Evolutionary conservation across 2,329 filamentous ascomycete genomes (phyloP).

Genomic region (Diaporthe longicolla): DNA sequence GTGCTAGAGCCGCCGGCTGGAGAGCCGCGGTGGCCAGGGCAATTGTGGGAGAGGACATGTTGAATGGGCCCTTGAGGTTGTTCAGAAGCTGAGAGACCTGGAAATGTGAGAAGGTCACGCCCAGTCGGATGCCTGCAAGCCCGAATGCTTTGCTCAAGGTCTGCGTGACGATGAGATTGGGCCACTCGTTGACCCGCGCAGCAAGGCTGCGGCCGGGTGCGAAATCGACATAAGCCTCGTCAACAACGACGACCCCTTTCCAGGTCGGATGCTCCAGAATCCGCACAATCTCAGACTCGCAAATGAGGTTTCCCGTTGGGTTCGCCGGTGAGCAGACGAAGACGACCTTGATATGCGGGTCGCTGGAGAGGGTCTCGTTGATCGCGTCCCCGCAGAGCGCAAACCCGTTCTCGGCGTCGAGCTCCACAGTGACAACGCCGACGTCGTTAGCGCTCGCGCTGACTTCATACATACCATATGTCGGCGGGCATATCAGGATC

Average conservation of each 20-base stretch:
- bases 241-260: not conserved
- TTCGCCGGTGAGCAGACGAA: slow-evolving; percentile 1
- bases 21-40: not conserved
- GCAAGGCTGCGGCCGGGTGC: not conserved
- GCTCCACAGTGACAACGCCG: not conserved
- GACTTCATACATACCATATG: slow-evolving; percentile 4
- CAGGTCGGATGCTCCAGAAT: slow-evolving; percentile 1
- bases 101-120: not conserved
- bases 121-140: not conserved
- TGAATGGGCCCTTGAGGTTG: not conserved
- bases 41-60: not conserved
- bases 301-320: not conserved
- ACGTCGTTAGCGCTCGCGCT: not conserved
- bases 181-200: not conserved
- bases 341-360: not conserved
- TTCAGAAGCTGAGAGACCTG: not conserved
- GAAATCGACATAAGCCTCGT: not conserved
- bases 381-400: not conserved
- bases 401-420: not conserved
- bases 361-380: not conserved
- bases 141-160: not conserved
- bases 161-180: not conserved
- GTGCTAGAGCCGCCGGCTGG: not conserved
- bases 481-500: not conserved
- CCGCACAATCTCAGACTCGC: not conserved